Evolutionary conservation across 1,284 basidiomycete genomes (phyloP).

Genomic region (Irpex sp.): DNA sequence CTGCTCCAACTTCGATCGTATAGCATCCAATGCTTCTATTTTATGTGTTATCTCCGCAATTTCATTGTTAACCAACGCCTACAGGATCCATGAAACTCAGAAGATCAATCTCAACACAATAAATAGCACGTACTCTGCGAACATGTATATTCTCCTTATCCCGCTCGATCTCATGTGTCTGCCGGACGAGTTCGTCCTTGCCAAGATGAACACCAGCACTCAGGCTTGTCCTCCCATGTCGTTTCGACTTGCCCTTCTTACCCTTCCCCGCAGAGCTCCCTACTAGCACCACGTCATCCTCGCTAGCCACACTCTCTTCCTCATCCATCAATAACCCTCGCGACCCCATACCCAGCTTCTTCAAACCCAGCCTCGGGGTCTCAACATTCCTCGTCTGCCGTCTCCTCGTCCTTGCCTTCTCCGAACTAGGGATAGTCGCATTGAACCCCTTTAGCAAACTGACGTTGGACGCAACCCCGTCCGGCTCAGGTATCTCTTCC

Average conservation of each 20-base stretch:
- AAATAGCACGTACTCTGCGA: slow-evolving; percentile 61
- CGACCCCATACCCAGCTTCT: slow-evolving; percentile 73
- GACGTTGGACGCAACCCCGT: slow-evolving; percentile 60
- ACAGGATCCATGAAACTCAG: slow-evolving; percentile 6
- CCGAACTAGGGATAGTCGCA: slow-evolving; percentile 87
- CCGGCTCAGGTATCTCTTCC: slow-evolving; percentile 64
- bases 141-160: slow-evolving; percentile 92
- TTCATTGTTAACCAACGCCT: slow-evolving; percentile 83
- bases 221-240: slow-evolving; percentile 62
- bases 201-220: slow-evolving; percentile 70
- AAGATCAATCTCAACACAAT: too few species aligned
- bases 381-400: slow-evolving; percentile 81
- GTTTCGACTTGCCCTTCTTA: slow-evolving; percentile 48
- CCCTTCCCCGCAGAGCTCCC: slow-evolving; percentile 33
- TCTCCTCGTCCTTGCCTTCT: slow-evolving; percentile 70
- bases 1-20: slow-evolving; percentile 78
- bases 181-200: slow-evolving; percentile 77
- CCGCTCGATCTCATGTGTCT: slow-evolving; percentile 78
- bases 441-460: slow-evolving; percentile 85
- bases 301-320: slow-evolving; percentile 59
- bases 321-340: slow-evolving; percentile 71
- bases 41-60: slow-evolving; percentile 85
- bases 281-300: slow-evolving; percentile 64
- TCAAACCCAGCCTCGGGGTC: slow-evolving; percentile 72
- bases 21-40: slow-evolving; percentile 82